phyloP scores from a whole-genome alignment of 371 early-diverging fungal species.

The Syncephalastrum racemosum region DNA sequence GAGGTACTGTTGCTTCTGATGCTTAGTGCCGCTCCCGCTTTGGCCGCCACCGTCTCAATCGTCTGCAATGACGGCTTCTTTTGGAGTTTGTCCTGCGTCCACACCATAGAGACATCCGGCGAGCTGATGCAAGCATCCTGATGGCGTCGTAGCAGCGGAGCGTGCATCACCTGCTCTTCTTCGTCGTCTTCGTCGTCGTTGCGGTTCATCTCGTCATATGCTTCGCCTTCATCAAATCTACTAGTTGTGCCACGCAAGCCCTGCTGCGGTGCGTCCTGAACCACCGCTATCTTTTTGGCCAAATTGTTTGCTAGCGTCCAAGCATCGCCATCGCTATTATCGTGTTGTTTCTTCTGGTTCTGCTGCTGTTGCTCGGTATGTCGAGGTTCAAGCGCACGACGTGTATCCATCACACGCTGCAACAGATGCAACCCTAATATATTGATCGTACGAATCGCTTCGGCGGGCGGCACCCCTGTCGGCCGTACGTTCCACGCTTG shows the following conservation, averaged over 20 bases:
- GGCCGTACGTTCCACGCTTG: conserved; percentile 41
- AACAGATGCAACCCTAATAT: conserved; percentile 34
- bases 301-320: conserved; percentile 10
- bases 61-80: conserved; percentile 6
- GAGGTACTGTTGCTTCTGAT: not conserved
- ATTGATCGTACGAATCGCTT: conserved; percentile 43
- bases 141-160: conserved; percentile 21
- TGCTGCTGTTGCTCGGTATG: not conserved
- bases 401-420: conserved; percentile 36
- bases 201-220: too few relatives aligned
- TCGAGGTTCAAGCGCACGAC: conserved; percentile 20
- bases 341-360: not conserved
- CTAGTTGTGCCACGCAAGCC: not conserved
- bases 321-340: not conserved
- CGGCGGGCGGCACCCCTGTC: conserved; percentile 16
- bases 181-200: conserved; percentile 8
- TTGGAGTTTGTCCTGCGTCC: conserved; percentile 12
- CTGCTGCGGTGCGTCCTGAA: conserved; percentile 1
- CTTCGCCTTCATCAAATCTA: too few relatives aligned
- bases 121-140: conserved; percentile 1
- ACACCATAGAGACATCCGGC: not conserved
- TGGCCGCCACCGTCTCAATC: conserved; percentile 3
- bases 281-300: conserved; percentile 22
- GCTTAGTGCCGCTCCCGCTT: not conserved
- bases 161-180: conserved; percentile 22